Evolutionary conservation across 768 basidiomycete species (phyloP), one percentile per base, ranked within the genome.

Genomic region (Leccinum truebloodii): DNA sequence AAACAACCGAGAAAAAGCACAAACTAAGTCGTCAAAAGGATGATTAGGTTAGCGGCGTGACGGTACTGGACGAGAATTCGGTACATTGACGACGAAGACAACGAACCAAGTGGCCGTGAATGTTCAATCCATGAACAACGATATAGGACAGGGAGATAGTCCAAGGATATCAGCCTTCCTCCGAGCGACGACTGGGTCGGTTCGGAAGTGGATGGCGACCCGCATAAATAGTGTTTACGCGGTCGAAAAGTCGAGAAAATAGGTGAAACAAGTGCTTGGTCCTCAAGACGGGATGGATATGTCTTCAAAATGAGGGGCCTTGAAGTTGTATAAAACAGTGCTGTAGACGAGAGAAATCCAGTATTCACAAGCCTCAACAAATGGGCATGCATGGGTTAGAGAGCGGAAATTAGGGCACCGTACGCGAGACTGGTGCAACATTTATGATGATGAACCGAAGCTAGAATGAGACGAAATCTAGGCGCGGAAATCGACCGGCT

Each of bases 231-330:
- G 58, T n/a, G 56, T 65, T 67, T 67, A 68, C 71, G 72, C 66
- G 63, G 65, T 54, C 66, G 68, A 67, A 67, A 69, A 65, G 68
- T 64, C 59, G 64, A 20, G 70, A 67, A 68, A 61, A 65, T 63
- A 5, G 65, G 70, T 62, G 61, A 67, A 69, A 70, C 58, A 69
- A 66, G 66, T 63, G 69, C 70, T 72, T 69, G 73, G 71, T 75
- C 77, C 80, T 77, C 76, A 68, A 74, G 83, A 85, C 84, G 78
- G 83, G 81, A 85, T 83, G 83, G 80, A 86, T 85, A 85, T 81
- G 84, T 85, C 84, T 82, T 73, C 71, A 75, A 73, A 70, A 61
- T 67, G 69, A 54, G 63, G 63, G 69, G 65, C 68, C 67, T 69
- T 59, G 53, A 67, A 63, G 28, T 63, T 57, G 62, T 63, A 67